Evolutionary conservation across 2,329 filamentous ascomycete species (phyloP), one percentile per base, ranked within the genome.

Genomic region (Aspergillus flavus): DNA sequence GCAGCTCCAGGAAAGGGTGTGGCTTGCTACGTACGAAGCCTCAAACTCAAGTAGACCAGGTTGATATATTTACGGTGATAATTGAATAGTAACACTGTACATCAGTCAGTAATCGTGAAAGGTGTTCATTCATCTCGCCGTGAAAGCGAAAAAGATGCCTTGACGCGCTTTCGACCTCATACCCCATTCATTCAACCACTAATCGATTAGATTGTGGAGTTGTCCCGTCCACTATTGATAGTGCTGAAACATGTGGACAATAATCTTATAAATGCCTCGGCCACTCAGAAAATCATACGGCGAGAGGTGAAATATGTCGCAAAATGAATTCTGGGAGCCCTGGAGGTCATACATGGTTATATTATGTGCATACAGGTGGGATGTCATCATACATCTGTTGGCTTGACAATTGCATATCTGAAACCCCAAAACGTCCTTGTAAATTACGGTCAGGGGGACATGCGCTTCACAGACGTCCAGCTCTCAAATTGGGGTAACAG

Each of bases 151-250:
- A 61, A 58, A 10, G 61, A 68, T 45, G 61, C 69, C 5, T 57
- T 69, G 12, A 60, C 23, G 2, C 61, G 59, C 16, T 67, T 68
- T 50, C 65, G 65, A 36, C 7, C 2, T 48, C 34, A 55, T 10
- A 65, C 64, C 1, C 59, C 64, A 10, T 59, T n/a, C 26, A 53
- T 66, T 21, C 62, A 58, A 4, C 65, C 63, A 12, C 60, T 70
- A 19, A 46, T 71, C 52, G 68, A 69, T 58, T 61, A 67, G n/a
- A 66, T 67, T 4, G 28, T 62, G 28, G 57, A 67, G 23, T 59
- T 61, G n/a, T 50, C 46, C 3, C 6, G 23, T 21, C 41, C 41
- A 10, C 41, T 23, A 36, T 30, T 45, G 9, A 53, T 59, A 7
- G 7, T 32, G 30, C 16, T 58, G 10, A 61, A 59, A 16, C 21